Base-by-base conservation (phyloP, 371 early-diverging fungal species). In the Massospora cicadina region DNA sequence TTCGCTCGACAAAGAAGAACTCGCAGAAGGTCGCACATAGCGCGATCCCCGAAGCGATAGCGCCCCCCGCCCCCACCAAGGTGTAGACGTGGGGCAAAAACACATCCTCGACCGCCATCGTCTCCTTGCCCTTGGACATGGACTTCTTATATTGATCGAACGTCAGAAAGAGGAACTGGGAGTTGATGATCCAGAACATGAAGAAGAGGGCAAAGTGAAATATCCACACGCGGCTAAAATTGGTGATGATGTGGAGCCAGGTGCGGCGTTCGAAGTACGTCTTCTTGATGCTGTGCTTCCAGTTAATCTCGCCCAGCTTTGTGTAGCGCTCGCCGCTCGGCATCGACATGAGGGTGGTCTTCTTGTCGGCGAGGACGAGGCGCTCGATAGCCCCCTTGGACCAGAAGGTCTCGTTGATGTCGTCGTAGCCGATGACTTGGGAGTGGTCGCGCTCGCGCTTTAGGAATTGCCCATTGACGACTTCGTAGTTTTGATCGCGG, bases 381-480 rank as follows among this genome's bases (percentile, higher is more conserved):
- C 76, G 73, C 17, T 72, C 72, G 3, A 62, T 63, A 21, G 66
- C 61, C 55, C 55, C 54, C 0, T 27, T 24, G 23, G 54, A 54
- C 90, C 91, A 90, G 72, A 93, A 92, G 32, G 84, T 74, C 68
- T 93, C 89, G 69, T 93, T 93, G 63, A 89, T 81, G 66, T 93
- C 93, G 71, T 90, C 92, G 70, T 92, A 91, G 12, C 91, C 91
- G 54, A 93, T 79, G 2, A 82, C 81, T n/a, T 76, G 70, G 30
- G 82, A 75, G 70, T 93, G 94, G 65, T 91, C 92, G 55, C 79
- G 79, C 73, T 90, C 90, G 55, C 84, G 78, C 71, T 84, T 88
- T 33, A 86, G 78, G 66, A 79, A 83, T 59, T 80, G 81, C 55
- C 87, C 86, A 54, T 81, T 81, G 64, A 79, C 72, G 21, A 80